Base-by-base conservation (phyloP, 192 early-diverging fungal genomes). In the Coemansia sp. region DNA sequence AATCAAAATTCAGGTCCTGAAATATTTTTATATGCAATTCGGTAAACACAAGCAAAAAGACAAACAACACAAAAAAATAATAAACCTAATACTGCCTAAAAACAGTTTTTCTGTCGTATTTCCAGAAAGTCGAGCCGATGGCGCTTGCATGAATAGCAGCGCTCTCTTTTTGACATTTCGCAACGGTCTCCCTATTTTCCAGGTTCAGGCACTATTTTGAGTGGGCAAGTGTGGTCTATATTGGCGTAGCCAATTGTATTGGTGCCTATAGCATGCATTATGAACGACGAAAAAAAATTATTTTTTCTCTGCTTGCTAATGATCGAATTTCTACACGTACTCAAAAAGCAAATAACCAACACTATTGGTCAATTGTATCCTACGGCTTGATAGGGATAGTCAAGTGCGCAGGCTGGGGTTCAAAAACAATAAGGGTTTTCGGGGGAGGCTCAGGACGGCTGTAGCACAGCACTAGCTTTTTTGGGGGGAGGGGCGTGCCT, bases 271-370 rank as follows among this genome's bases (percentile, higher is more conserved):
- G 15, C 11, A 57, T 57, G 12, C 27, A 57, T 57, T 57, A 57
- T 57, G 53, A 57, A 29, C 29, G 24, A 31, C 29, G 24, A 31
- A 31, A 29, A 12, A 53, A 29, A 31, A 7, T 15, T 31, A 27
- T 16, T 29, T 27, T 27, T n/a, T n/a, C n/a, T 24, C 53, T 57
- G 27, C 29, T 57, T 57, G 22, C 29, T 57, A 31, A 31, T 57
- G 53, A 57, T 57, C 13, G 53, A 12, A 57, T 57, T 57, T 57
- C 53, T 57, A 57, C 53, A 31, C 29, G 53, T 57, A 57, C 53
- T 57, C 29, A 27, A 57, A 27, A 57, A 31, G 13, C 12, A 27
- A 53, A 57, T 31, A 57, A 57, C 29, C 15, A 57, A n/a, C 53
- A 16, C 53, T 15, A 57, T 57, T 57, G 29, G 27, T 31, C n/a